Conservation (phyloP, 208 protist genomes). For the Trypanosoma lewisi region DNA sequence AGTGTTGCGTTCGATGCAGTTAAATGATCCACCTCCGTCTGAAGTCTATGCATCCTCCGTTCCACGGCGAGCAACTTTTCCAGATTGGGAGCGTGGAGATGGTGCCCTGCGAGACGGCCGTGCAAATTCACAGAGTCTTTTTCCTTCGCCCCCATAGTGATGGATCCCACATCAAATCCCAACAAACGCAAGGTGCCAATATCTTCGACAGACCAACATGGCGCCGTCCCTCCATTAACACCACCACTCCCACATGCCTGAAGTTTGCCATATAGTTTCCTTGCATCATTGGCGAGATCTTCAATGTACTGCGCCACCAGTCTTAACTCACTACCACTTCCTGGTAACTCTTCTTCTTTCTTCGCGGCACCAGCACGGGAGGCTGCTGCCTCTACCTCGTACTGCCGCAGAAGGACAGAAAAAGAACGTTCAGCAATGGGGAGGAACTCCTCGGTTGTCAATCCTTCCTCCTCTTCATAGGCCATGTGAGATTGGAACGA, state of each 20-base stretch:
- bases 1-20: slow-evolving; percentile 5
- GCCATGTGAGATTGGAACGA: neutral
- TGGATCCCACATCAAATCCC: slow-evolving; percentile 18
- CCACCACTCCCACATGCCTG: neutral
- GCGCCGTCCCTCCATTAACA: neutral
- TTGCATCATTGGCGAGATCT: slow-evolving; percentile 14
- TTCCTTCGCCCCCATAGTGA: neutral
- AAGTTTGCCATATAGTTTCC: slow-evolving; percentile 7
- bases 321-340: slow-evolving; percentile 1
- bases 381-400: slow-evolving; percentile 20
- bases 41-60: neutral
- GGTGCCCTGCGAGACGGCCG: neutral
- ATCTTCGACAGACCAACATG: slow-evolving; percentile 13
- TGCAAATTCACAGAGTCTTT: neutral
- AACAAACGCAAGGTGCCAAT: slow-evolving; percentile 12
- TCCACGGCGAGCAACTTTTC: slow-evolving; percentile 11
- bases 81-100: neutral
- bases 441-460: slow-evolving; percentile 4
- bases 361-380: slow-evolving; percentile 4
- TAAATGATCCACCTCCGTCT: slow-evolving; percentile 11
- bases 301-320: slow-evolving; percentile 19
- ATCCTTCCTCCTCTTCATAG: neutral
- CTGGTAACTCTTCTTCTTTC: neutral
- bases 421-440: slow-evolving; percentile 16
- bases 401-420: slow-evolving; percentile 15